These are phyloP conservation scores for Sphaerobolus stellatus DNA, from an alignment of 1,284 basidiomycete species.

Conservation along the genomic window DNA sequence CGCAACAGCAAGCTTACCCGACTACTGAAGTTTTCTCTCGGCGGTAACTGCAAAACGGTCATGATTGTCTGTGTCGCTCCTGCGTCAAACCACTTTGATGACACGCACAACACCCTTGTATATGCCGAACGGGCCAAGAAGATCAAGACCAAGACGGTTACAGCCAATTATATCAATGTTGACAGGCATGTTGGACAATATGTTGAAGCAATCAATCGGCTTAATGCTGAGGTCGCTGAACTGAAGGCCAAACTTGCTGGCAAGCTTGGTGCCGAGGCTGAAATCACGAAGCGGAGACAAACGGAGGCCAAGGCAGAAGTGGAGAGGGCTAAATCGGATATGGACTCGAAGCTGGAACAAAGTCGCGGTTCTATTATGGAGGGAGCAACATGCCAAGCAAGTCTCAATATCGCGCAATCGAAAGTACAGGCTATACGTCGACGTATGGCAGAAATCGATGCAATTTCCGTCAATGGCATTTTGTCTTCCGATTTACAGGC, in stretches of 20 bases:
- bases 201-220: slow-evolving; percentile 88
- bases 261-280: slow-evolving; percentile 60
- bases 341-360: slow-evolving; percentile 67
- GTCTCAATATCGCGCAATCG: slow-evolving; percentile 72
- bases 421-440: slow-evolving; percentile 65
- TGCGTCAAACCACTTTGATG: slow-evolving; percentile 92
- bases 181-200: slow-evolving; percentile 92
- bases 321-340: slow-evolving; percentile 66
- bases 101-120: slow-evolving; percentile 94
- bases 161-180: slow-evolving; percentile 90
- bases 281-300: slow-evolving; percentile 61
- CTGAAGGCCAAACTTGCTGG: slow-evolving; percentile 83
- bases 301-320: slow-evolving; percentile 68
- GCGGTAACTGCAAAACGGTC: slow-evolving; percentile 96
- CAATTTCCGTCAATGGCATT: slow-evolving; percentile 36
- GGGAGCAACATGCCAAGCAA: slow-evolving; percentile 75
- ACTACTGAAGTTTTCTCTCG: slow-evolving; percentile 92
- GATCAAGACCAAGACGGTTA: slow-evolving; percentile 93
- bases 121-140: slow-evolving; percentile 96
- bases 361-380: slow-evolving; percentile 69
- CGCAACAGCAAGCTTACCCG: slow-evolving; percentile 96
- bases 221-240: slow-evolving; percentile 81
- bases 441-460: slow-evolving; percentile 67
- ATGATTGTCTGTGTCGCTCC: slow-evolving; percentile 98
- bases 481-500: slow-evolving; percentile 64